Conservation (phyloP, 306 rosid species). For the Casuarina cunninghamiana region DNA sequence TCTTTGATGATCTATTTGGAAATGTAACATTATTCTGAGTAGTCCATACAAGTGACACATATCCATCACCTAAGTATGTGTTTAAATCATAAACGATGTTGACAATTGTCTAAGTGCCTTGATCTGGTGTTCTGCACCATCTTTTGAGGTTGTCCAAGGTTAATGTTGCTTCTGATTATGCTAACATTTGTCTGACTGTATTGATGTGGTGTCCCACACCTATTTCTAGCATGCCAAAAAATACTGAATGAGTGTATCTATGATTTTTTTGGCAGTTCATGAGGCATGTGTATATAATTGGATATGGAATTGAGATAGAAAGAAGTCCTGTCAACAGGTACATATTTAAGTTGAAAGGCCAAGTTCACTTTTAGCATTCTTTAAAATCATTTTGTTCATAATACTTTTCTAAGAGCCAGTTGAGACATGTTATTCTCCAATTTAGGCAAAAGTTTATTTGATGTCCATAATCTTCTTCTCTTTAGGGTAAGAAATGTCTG, state of each 20-base stretch:
- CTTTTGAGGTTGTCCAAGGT: not conserved
- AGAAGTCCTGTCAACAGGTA: slow-evolving; percentile 98
- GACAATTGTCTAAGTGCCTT: slow-evolving; percentile 17
- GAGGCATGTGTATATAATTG: slow-evolving; percentile 97
- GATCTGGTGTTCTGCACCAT: slow-evolving; percentile 14
- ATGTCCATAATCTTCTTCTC: not conserved
- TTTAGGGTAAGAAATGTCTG: not conserved
- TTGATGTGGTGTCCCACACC: too few relatives aligned
- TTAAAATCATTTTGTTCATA: slow-evolving; percentile 14
- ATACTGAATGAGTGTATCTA: slow-evolving; percentile 14
- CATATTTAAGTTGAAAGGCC: slow-evolving; percentile 18
- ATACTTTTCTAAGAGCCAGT: slow-evolving; percentile 13
- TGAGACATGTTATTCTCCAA: slow-evolving; percentile 13
- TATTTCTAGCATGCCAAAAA: not conserved
- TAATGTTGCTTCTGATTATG: too few relatives aligned
- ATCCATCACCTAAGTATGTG: slow-evolving; percentile 20
- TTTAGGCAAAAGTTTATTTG: not conserved
- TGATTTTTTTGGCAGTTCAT: slow-evolving; percentile 72
- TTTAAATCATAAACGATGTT: slow-evolving; percentile 23
- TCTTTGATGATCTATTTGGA: slow-evolving; percentile 22
- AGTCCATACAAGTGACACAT: not conserved
- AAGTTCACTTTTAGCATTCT: not conserved
- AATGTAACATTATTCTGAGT: slow-evolving; percentile 21
- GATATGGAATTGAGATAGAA: slow-evolving; percentile 83
- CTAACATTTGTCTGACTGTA: too few relatives aligned